Evolutionary conservation across 169 alveolate species (phyloP), one percentile per base, ranked within the genome.

Genomic region (Hepatocystis sp.): DNA sequence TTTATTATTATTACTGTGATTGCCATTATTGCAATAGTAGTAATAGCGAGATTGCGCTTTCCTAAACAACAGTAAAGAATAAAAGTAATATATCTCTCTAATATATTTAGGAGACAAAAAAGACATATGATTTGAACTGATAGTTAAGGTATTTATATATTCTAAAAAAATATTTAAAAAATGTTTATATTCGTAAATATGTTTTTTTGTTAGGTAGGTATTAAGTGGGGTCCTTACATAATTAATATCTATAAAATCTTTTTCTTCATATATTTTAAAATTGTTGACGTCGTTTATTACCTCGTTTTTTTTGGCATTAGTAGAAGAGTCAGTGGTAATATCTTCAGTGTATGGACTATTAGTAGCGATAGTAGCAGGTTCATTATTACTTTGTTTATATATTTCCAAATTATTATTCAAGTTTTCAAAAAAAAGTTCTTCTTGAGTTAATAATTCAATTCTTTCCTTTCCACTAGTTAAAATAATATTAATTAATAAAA

Each of bases 351-450:
- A n/a, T n/a, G n/a, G n/a, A n/a, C n/a, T n/a, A 36, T 36, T 36
- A 7, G 47, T 36, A 36, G 5, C 47, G 5, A 36, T 36, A 36
- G 5, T 36, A 7, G 15, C 47, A 36, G 5, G 5, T 36, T 36
- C 47, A 36, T 36, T 36, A 47, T 25, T 64, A 36, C 47, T 52
- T 49, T 81, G 53, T 49, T 64, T 67, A 47, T 25, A 55, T 2
- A 81, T 42, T 27, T 17, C 40, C 27, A 81, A 39, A 25, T 81
- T 67, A 42, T 60, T 63, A 56, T 63, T 81, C 25, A 81, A 81
- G n/a, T 81, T 81, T 53, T 81, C 89, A 34, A 81, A 81, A 65
- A 81, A 64, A 4, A 81, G 46, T 53, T 81, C 89, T 66, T 81
- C 89, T 25, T 60, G 89, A 28, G 89, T 81, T 64, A 81, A 55